Base-by-base conservation (phyloP, 768 basidiomycete genomes). In the Suillus placidus region DNA sequence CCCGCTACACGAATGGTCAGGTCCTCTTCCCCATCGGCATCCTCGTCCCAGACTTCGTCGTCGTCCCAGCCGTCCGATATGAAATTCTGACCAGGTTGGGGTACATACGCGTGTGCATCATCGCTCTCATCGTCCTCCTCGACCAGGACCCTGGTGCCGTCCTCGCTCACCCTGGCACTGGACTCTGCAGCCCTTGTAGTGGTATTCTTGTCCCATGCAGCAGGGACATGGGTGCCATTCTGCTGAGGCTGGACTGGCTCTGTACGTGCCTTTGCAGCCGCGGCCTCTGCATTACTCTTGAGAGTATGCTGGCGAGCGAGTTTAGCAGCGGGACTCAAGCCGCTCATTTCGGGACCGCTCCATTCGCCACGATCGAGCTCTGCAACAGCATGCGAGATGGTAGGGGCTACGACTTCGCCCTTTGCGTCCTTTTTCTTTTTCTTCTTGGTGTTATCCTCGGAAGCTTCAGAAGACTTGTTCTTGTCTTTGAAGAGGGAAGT, bases 401-500 rank as follows among this genome's bases (percentile, higher is more conserved):
- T 84, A 2, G 94, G 87, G 62, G 87, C 85, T 12, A 87, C 86
- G 14, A 85, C 87, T 57, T 84, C 84, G 45, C 85, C 84, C 78
- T 94, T 92, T 67, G 84, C 83, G 66, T 82, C 82, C 68, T 86
- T 86, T 76, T 82, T 82, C 75, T 74, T 76, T 70, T 80, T 83
- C 72, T 86, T 87, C 76, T 85, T 84, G 23, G 76, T 75, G 12
- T 66, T 71, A 40, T 67, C 73, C 47, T 66, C 76, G 20, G 66
- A 64, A 2, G 73, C 79, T 61, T 71, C 73, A 4, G 68, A 70
- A 61, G 76, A 73, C 66, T 87, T 82, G 69, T 85, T 85, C 76
- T 89, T 93, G 74, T 95, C 94, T 79, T 96, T 97, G 85, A 99
- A 97, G 64, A 98, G 81, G 58, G 91, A 93, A 23, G 95, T 94